Conservation (phyloP, 345 rosid genomes). For the Microthlaspi erraticum region DNA sequence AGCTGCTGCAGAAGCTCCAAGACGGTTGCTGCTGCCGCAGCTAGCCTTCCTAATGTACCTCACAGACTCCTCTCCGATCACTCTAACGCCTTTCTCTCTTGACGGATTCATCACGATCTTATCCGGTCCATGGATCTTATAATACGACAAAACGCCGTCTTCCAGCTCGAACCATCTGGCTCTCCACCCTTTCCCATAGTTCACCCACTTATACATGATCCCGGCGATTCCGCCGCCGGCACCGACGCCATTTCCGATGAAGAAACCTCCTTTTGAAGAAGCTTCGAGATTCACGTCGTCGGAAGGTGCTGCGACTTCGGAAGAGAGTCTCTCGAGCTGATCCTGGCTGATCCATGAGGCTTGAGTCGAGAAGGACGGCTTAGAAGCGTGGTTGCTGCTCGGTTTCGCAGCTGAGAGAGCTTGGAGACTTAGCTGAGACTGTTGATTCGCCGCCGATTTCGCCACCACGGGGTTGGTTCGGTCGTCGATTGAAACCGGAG, state of each 20-base stretch:
- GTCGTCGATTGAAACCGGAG: constrained; percentile 97
- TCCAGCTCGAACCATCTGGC: constrained; percentile 89
- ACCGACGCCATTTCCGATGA: constrained; percentile 49
- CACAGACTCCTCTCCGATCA: constrained; percentile 87
- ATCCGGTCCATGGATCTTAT: constrained; percentile 93
- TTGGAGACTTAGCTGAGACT: constrained; percentile 55
- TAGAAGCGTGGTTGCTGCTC: constrained; percentile 50
- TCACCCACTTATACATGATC: constrained; percentile 94
- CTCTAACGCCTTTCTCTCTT: constrained; percentile 64
- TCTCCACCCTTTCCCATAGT: constrained; percentile 97
- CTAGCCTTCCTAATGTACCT: constrained; percentile 78
- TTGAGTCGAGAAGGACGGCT: constrained; percentile 61
- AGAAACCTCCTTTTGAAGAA: constrained; percentile 47
- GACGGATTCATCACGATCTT: constrained; percentile 75
- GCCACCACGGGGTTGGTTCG: constrained; percentile 63
- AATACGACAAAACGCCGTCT: constrained; percentile 84
- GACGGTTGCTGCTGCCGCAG: constrained; percentile 52
- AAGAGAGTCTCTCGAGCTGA: constrained; percentile 47
- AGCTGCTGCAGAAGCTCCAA: constrained; percentile 41
- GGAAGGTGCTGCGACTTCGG: constrained; percentile 31
- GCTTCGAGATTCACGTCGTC: constrained; percentile 45
- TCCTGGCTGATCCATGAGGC: constrained; percentile 63
- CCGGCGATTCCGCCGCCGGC: constrained; percentile 63
- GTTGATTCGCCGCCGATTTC: constrained; percentile 53
- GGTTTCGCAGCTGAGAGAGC: constrained; percentile 32